Evolutionary conservation across 306 rosid genomes (phyloP), one percentile per base, ranked within the genome.

Genomic region (Ceratonia siliqua): DNA sequence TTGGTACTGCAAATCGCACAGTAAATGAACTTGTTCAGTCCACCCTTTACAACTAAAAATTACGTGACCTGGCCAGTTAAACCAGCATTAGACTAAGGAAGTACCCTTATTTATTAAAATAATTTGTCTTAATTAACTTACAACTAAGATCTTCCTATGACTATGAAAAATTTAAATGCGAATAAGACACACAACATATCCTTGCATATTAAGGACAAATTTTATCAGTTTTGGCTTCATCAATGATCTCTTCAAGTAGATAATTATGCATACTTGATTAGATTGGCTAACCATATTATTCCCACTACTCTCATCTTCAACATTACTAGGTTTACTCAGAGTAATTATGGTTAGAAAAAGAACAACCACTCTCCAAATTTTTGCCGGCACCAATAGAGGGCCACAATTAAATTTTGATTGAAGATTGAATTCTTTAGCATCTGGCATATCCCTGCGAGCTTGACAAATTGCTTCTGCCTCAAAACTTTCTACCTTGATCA

Each of bases 191-290:
- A 3, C 52, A 15, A 46, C n/a, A 18, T 46, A 46, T 3, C 52
- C 20, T 15, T 15, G 1, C 21, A 6, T 18, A 48, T 17, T 17
- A 10, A 48, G 8, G 54, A 48, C 5, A 48, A 48, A 5, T 48
- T 48, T 94, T 94, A 87, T 85, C 87, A 62, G 81, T 83, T 87
- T 87, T 92, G 36, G 96, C 95, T 74, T 89, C 91, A 35, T 92
- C 91, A 68, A 94, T 89, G 49, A 83, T 83, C 79, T 89, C 87
- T 62, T 92, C 95, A 85, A 94, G 93, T 80, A 85, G 63, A 63
- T 85, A 55, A 82, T 75, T 59, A 80, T 83, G 77, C 84, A 82
- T 62, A 62, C 72, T 82, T 84, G 87, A 56, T 74, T 74, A 71
- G 87, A 86, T n/a, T 76, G 81, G 64, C 78, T 39, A 43, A 61